phyloP scores from a whole-genome alignment of 1,139 yeast species.

The Geotrichum reessii region DNA sequence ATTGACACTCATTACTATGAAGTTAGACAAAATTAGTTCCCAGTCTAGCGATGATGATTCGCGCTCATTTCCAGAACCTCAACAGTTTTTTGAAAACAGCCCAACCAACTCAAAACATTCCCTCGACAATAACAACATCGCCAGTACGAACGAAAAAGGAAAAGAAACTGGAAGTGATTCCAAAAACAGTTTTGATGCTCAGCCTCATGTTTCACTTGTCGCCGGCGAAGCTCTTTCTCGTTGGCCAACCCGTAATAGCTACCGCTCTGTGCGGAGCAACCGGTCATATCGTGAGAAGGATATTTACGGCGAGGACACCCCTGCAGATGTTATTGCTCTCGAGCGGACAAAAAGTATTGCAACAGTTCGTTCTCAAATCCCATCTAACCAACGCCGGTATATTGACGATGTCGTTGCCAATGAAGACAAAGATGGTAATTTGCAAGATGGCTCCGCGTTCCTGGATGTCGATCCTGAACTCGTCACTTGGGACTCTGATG shows the following conservation, averaged over 20 bases:
- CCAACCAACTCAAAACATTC: background rate
- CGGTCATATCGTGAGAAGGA: background rate
- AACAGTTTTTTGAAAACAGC: background rate
- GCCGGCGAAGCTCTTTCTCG: background rate
- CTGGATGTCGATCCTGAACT: slow-evolving; percentile 53
- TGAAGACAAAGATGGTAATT: slow-evolving; percentile 10
- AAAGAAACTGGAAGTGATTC: background rate
- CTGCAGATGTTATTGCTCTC: background rate
- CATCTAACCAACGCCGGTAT: slow-evolving; percentile 2
- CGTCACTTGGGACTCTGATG: slow-evolving; percentile 59
- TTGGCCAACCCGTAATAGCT: background rate
- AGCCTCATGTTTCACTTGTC: background rate
- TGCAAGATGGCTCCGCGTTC: slow-evolving; percentile 45
- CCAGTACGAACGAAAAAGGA: background rate
- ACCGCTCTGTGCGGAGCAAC: background rate
- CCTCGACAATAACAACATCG: background rate
- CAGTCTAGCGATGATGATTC: background rate
- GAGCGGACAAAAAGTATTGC: slow-evolving; percentile 10
- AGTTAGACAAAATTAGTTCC: background rate
- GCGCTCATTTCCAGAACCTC: background rate
- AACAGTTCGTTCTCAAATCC: slow-evolving; percentile 3
- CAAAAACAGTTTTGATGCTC: background rate
- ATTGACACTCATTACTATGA: background rate
- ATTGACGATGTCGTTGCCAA: slow-evolving; percentile 17
- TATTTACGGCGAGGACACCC: background rate